Conservation (phyloP, 768 basidiomycete genomes). For the Butyriboletus loyo region DNA sequence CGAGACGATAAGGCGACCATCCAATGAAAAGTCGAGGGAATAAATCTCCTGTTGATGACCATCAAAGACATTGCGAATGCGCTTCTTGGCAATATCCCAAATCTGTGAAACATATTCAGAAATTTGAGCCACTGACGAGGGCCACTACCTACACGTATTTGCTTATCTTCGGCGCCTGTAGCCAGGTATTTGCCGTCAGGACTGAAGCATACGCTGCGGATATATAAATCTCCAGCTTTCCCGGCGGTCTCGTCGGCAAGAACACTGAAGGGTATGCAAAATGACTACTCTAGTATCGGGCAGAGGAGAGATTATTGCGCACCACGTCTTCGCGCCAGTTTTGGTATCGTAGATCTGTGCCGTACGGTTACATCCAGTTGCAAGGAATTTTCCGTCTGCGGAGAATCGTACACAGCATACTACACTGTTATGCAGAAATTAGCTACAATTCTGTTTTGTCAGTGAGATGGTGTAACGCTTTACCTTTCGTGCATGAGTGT, state of each 20-base stretch:
- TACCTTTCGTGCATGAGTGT: slow-evolving; percentile 91
- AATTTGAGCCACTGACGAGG: background rate
- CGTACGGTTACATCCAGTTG: slow-evolving; percentile 94
- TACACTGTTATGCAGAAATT: slow-evolving; percentile 43
- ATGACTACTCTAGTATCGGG: slow-evolving; percentile 4
- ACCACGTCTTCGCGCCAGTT: slow-evolving; percentile 84
- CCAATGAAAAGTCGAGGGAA: slow-evolving; percentile 86
- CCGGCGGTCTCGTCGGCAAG: slow-evolving; percentile 72
- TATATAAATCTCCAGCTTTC: slow-evolving; percentile 83
- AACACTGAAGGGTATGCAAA: slow-evolving; percentile 44
- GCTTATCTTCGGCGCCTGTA: slow-evolving; percentile 87
- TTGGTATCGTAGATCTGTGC: slow-evolving; percentile 95
- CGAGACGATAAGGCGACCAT: slow-evolving; percentile 83
- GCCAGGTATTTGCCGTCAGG: slow-evolving; percentile 71
- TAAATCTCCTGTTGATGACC: slow-evolving; percentile 95
- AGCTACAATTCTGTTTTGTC: background rate
- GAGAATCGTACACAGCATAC: slow-evolving; percentile 94
- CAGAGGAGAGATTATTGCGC: slow-evolving; percentile 23
- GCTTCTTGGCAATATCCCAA: slow-evolving; percentile 85
- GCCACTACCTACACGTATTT: slow-evolving; percentile 66
- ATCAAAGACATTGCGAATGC: slow-evolving; percentile 76
- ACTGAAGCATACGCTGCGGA: slow-evolving; percentile 78
- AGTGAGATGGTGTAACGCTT: slow-evolving; percentile 14
- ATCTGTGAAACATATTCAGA: slow-evolving; percentile 49
- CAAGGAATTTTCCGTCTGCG: slow-evolving; percentile 87